Conservation (phyloP, 495 filamentous ascomycete species). For the Aspergillus carlsbadensis region DNA sequence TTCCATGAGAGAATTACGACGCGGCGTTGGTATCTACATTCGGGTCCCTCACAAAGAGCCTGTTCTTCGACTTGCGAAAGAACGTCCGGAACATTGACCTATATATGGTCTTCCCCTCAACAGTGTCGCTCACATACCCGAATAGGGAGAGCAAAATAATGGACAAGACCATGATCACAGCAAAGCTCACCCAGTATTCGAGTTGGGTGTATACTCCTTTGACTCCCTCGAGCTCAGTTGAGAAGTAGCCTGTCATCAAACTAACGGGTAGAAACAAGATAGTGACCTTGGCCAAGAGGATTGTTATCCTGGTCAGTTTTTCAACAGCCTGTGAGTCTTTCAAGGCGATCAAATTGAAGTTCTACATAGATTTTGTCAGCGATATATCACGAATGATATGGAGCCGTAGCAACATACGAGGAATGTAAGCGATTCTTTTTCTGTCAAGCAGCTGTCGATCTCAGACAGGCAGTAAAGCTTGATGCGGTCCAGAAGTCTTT, state of each 20-base stretch:
- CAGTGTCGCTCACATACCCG: slow-evolving; percentile 46
- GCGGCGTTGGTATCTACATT: not conserved
- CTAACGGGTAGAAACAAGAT: slow-evolving; percentile 84
- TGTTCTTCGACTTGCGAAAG: slow-evolving; percentile 34
- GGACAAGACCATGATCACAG: slow-evolving; percentile 63
- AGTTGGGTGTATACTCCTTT: slow-evolving; percentile 54
- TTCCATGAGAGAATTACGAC: not conserved
- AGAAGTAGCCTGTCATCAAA: slow-evolving; percentile 84
- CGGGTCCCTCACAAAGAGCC: slow-evolving; percentile 17
- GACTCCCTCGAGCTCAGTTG: slow-evolving; percentile 62
- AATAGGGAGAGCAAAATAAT: slow-evolving; percentile 54
- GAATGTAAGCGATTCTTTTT: slow-evolving; percentile 75
- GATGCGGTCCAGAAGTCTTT: slow-evolving; percentile 72
- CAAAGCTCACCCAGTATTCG: slow-evolving; percentile 75
- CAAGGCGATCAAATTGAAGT: slow-evolving; percentile 85
- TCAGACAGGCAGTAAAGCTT: slow-evolving; percentile 77
- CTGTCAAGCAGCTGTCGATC: slow-evolving; percentile 73
- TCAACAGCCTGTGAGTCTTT: slow-evolving; percentile 80
- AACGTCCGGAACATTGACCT: slow-evolving; percentile 41
- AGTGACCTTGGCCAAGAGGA: slow-evolving; percentile 78
- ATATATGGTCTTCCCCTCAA: slow-evolving; percentile 53
- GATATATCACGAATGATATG: not conserved
- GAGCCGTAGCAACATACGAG: slow-evolving; percentile 47
- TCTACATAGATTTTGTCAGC: slow-evolving; percentile 45
- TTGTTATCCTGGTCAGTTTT: slow-evolving; percentile 73